Base-by-base conservation (phyloP, 2,329 filamentous ascomycete genomes). In the Claviceps humidiphila region DNA sequence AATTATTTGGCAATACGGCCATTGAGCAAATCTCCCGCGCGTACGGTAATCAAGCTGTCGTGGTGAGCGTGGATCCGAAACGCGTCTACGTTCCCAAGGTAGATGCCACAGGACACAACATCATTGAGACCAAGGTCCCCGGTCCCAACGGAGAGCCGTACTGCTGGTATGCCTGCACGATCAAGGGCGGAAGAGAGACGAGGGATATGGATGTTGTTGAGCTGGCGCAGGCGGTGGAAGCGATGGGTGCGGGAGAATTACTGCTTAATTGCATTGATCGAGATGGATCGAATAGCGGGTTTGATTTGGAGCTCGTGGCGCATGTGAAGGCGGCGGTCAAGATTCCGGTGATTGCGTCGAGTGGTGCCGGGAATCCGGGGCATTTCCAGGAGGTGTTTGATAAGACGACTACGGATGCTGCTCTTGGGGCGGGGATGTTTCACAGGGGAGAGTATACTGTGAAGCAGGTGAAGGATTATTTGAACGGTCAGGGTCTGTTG, bases 111-210 rank as follows among this genome's bases (percentile, higher is more conserved):
- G 84, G 88, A 62, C 85, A 93, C 68, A 71, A 73, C 67, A 87
- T 84, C 14, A 72, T 96, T 63, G 72, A 76, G 62, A 95, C 91
- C 0, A 65, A 70, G 0, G 78, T 73, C 55, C 82, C 81, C 0
- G 89, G 90, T 8, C 82, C 87, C 22, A 76, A 78, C 44, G 89
- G 89, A 30, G 87, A 96, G 68, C 72, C 74, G 50, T 85, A 82
- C 68, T 95, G 89, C 73, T 98, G 91, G 91, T 98, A 96, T 67
- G 90, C 93, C 53, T 97, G 93, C 71, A 98, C 93, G 6, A 89
- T 95, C 72, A 94, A 91, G 71, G 93, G 93, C 47, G 93, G 93
- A 6, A 83, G 93, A 55, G 91, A 97, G 71, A 90, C 86, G n/a
- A 81, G 90, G 55, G 89, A 97, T 66, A 76, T 97, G 58, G 91